Evolutionary conservation across 352 stramenopile genomes (phyloP).

Genomic region (Globisporangium middletonii): DNA sequence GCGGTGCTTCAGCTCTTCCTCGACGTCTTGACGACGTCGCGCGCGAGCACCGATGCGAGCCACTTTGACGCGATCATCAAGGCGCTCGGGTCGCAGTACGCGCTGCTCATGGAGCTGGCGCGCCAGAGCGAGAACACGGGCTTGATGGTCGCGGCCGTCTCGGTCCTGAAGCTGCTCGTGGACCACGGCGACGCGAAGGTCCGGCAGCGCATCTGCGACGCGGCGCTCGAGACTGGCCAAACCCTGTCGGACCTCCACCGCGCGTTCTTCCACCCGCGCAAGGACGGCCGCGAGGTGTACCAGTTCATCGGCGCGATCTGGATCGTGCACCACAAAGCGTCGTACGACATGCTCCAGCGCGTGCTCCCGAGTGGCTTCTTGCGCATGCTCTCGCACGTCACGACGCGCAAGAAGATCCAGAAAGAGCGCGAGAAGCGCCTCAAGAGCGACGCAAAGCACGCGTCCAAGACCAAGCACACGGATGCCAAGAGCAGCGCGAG

Average conservation of each 20-base stretch:
- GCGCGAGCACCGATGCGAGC: slow-evolving; percentile 61
- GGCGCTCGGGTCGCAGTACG: slow-evolving; percentile 43
- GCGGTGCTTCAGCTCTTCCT: slow-evolving; percentile 58
- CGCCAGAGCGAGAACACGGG: slow-evolving; percentile 45
- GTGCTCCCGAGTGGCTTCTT: slow-evolving; percentile 71
- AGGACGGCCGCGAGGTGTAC: slow-evolving; percentile 57
- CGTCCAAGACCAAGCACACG: slow-evolving; percentile 22
- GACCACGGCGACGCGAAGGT: slow-evolving; percentile 58
- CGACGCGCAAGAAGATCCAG: slow-evolving; percentile 52
- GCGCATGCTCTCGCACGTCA: slow-evolving; percentile 59
- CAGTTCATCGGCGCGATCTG: slow-evolving; percentile 74
- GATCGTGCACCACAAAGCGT: slow-evolving; percentile 68
- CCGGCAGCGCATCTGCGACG: slow-evolving; percentile 62
- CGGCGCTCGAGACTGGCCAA: slow-evolving; percentile 53
- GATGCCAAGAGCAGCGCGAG: slow-evolving; percentile 11
- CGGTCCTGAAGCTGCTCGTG: slow-evolving; percentile 63
- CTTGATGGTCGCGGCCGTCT: slow-evolving; percentile 47
- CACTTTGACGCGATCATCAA: slow-evolving; percentile 75
- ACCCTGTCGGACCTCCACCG: slow-evolving; percentile 56
- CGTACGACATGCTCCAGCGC: slow-evolving; percentile 58
- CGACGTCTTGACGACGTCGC: slow-evolving; percentile 54
- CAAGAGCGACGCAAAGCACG: slow-evolving; percentile 23
- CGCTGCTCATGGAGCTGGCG: slow-evolving; percentile 41
- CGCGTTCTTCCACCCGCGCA: slow-evolving; percentile 58
- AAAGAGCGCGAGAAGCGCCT: slow-evolving; percentile 37